phyloP scores from a whole-genome alignment of 2,329 filamentous ascomycete species.

The Nothopassalora personata region DNA sequence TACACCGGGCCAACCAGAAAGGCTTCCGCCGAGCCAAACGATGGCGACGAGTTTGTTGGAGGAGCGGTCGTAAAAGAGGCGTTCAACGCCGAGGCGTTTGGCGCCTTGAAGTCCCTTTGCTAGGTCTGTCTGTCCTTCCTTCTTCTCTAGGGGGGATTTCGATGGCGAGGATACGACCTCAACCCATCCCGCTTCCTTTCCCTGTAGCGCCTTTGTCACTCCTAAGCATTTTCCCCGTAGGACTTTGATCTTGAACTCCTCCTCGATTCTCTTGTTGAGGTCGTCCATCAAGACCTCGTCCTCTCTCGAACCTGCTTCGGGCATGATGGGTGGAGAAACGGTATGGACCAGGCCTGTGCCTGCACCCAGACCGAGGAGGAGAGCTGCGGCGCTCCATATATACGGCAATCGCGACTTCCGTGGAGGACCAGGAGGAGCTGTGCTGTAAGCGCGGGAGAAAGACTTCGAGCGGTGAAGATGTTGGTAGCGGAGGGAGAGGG shows the following conservation, averaged over 20 bases:
- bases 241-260: conserved; percentile 46
- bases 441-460: conserved; percentile 5
- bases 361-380: conserved; percentile 38
- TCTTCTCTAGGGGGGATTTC: background rate
- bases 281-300: conserved; percentile 40
- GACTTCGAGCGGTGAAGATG: conserved; percentile 8
- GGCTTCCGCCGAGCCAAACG: conserved; percentile 61
- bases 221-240: conserved; percentile 41
- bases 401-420: conserved; percentile 12
- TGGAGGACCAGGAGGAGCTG: background rate
- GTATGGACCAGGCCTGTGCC: conserved; percentile 40
- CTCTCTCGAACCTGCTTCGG: conserved; percentile 36
- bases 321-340: conserved; percentile 42
- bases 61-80: conserved; percentile 57
- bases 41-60: conserved; percentile 57
- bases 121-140: conserved; percentile 8
- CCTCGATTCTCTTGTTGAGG: conserved; percentile 41
- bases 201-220: conserved; percentile 30
- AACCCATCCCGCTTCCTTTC: conserved; percentile 30
- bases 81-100: conserved; percentile 47
- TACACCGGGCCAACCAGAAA: conserved; percentile 65
- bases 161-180: conserved; percentile 22
- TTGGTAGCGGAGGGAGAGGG: conserved; percentile 26
- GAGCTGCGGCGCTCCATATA: conserved; percentile 33
- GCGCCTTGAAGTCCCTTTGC: conserved; percentile 32